Percentiles rank a stretch among this genome's conserved stretches.
These are phyloP conservation scores for Effrenium voratum DNA, from an alignment of 73 alveolate genomes.

Conservation along the genomic window DNA sequence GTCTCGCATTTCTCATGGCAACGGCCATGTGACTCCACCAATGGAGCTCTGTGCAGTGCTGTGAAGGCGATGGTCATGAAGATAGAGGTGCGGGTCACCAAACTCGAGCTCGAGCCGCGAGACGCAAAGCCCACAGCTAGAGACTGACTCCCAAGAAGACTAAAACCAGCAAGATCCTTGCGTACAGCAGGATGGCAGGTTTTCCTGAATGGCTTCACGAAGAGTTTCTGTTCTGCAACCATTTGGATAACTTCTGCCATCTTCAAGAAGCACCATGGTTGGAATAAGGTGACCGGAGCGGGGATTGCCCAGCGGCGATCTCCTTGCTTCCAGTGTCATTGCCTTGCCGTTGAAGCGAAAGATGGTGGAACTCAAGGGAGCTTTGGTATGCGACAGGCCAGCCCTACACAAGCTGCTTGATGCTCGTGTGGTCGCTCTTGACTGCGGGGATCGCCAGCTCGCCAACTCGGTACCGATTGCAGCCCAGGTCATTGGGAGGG, in stretches of 20 bases:
- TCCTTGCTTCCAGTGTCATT: not conserved
- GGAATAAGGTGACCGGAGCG: not conserved
- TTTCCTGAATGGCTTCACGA: not conserved
- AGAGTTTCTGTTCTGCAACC: not conserved
- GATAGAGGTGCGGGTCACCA: not conserved
- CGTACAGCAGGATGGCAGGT: not conserved
- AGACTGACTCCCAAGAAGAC: not conserved
- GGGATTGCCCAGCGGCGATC: not conserved
- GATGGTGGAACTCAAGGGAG: not conserved
- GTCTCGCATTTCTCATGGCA: not conserved
- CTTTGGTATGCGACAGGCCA: not conserved
- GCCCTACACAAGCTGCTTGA: not conserved
- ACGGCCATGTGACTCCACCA: not conserved
- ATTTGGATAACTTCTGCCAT: not conserved
- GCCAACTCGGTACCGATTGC: no score
- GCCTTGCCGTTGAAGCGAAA: not conserved
- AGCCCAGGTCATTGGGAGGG: no score
- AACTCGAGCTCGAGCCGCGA: not conserved
- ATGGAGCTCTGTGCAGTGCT: not conserved
- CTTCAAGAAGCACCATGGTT: not conserved
- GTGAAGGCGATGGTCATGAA: not conserved
- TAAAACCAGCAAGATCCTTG: not conserved
- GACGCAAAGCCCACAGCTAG: not conserved
- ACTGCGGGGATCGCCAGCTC: no score
- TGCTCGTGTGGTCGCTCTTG: no score